Evolutionary conservation across 768 basidiomycete species (phyloP).

Genomic region (Termitomyces sp.): DNA sequence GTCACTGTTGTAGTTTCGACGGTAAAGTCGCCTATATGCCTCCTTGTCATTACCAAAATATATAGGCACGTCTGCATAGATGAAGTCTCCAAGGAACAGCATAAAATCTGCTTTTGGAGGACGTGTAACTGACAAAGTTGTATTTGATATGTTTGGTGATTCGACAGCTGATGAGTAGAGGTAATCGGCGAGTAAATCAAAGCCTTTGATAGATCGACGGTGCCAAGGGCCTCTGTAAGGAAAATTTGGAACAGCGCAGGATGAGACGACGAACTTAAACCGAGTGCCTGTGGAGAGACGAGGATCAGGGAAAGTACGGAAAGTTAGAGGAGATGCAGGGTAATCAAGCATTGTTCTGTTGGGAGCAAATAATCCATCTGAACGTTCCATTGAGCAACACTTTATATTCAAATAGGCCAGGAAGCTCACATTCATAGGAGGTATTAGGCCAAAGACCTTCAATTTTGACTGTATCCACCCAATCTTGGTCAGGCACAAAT

Average conservation of each 20-base stretch:
- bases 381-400: not conserved
- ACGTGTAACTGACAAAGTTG: not conserved
- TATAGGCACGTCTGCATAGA: conserved; percentile 68
- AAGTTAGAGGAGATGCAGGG: conserved; percentile 44
- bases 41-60: conserved; percentile 54
- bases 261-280: conserved; percentile 66
- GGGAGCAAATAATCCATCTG: conserved; percentile 37
- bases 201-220: conserved; percentile 51
- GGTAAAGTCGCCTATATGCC: conserved; percentile 59
- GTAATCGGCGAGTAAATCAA: conserved; percentile 56
- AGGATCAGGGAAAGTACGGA: conserved; percentile 74
- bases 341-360: conserved; percentile 45
- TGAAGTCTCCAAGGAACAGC: conserved; percentile 69
- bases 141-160: conserved; percentile 7
- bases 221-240: conserved; percentile 57
- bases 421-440: conserved; percentile 57
- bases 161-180: conserved; percentile 26
- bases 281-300: conserved; percentile 43
- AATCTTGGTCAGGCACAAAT: conserved; percentile 43
- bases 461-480: conserved; percentile 50
- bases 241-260: conserved; percentile 67
- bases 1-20: conserved; percentile 58
- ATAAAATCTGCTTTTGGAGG: conserved; percentile 45
- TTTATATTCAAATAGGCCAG: not conserved
- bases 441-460: conserved; percentile 63